Base-by-base conservation (phyloP, 768 basidiomycete species). In the Saitozyma sp. region DNA sequence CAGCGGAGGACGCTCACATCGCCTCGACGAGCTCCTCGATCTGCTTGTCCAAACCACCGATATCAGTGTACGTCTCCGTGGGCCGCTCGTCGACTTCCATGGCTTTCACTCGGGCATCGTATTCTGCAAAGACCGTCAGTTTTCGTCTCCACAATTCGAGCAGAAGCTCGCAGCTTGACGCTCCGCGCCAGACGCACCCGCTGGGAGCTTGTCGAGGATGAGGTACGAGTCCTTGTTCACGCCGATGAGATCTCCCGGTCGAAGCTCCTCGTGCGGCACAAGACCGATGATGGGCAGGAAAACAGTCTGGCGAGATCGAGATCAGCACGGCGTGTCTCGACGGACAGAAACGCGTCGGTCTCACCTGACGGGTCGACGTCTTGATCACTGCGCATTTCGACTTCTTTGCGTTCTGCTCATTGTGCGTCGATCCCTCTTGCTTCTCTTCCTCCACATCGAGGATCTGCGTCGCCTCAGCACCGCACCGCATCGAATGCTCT, bases 221-320 rank as follows among this genome's bases (percentile, higher is more conserved):
- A 99, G 88, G 78, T 98, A 98, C 9, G 95, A 98, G 78, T 99
- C 96, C 80, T 99, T 99, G 84, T 99, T 98, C 54, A 98, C 95
- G 66, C 96, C 96, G 70, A 99, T 94, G 53, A 99, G 87, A 81
- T 98, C 96, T 50, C 89, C 85, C 4, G 95, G 95, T 71, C 84
- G 88, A 64, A 99, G 87, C 70, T 91, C 82, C 63, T 94, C 91
- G 50, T 93, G 86, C 19, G 95, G 91, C 29, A 98, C 96, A 60
- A 99, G 90, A 62, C 96, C 96, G 68, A 98, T 94, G 75, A 99
- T 86, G 13, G 96, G 96, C 13, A 99, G 86, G 84, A 99, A 99
- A 49, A 99, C 92, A 51, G 96, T 98, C 79, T 84, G 62, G 41
- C 2, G 29, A 29, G 29, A 29, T 29, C 2, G 19, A 52, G 19